Percentiles rank a stretch among this genome's conserved stretches.
Conservation (phyloP, 352 stramenopile species). For the Saprolegnia parasitica region DNA sequence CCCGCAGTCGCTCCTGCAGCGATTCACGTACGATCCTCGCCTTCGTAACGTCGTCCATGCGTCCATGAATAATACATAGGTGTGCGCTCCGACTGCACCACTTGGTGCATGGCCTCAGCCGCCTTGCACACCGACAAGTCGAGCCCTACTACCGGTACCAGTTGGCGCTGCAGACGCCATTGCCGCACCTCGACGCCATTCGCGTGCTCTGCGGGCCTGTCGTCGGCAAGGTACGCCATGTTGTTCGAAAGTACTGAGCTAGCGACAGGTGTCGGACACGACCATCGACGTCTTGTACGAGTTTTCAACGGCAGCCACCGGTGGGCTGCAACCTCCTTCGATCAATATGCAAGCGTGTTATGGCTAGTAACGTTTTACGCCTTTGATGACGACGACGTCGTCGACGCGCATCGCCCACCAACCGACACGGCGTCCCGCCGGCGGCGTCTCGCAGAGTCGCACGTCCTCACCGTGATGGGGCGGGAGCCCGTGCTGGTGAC, state of each 20-base stretch:
- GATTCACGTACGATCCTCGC: constrained; percentile 34
- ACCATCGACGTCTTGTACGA: constrained; percentile 38
- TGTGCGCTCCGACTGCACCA: constrained; percentile 46
- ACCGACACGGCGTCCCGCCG: neutral
- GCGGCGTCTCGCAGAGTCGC: neutral
- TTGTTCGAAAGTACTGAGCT: constrained; percentile 10
- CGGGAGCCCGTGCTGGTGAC: neutral
- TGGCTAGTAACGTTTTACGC: constrained; percentile 13
- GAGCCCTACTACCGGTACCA: constrained; percentile 40
- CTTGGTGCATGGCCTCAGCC: constrained; percentile 36
- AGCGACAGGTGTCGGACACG: constrained; percentile 22
- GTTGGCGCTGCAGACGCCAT: constrained; percentile 28
- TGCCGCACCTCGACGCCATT: constrained; percentile 29
- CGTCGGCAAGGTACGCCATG: constrained; percentile 34
- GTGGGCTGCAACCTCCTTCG: constrained; percentile 26
- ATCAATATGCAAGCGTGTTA: constrained; percentile 17
- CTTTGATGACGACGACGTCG: constrained; percentile 1
- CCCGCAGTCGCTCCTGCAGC: constrained; percentile 49
- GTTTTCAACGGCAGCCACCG: constrained; percentile 31
- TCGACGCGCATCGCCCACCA: neutral
- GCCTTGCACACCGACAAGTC: constrained; percentile 31
- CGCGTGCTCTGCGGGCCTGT: constrained; percentile 42
- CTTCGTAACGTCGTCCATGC: neutral
- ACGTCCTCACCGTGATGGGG: neutral
- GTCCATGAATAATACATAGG: constrained; percentile 27